Conservation (phyloP, 2,329 filamentous ascomycete species). For the Neopestalotiopsis clavispora region DNA sequence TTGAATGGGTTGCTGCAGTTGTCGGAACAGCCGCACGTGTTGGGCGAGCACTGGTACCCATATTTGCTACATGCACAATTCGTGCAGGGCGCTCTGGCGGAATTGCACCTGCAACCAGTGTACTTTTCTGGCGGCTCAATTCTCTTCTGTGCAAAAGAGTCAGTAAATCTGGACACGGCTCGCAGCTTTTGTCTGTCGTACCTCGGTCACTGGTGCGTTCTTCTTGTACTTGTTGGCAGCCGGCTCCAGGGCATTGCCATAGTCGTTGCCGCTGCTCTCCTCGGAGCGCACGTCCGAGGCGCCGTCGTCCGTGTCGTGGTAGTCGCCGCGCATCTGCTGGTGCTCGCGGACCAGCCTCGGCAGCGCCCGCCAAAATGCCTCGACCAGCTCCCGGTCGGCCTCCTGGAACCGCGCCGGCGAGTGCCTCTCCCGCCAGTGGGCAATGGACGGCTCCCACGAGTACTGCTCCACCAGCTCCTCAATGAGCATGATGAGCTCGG, state of each 20-base stretch:
- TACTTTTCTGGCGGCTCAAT: not conserved
- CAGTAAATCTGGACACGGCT: not conserved
- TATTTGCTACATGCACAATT: constrained; percentile 8
- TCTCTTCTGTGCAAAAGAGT: not conserved
- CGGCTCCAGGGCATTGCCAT: not conserved
- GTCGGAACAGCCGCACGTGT: not conserved
- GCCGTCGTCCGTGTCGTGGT: not conserved
- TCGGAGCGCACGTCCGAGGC: not conserved
- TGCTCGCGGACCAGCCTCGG: not conserved
- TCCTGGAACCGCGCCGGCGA: not conserved
- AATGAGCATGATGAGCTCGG: not conserved
- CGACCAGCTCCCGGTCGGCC: not conserved
- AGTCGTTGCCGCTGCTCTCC: not conserved
- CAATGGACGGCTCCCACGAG: not conserved
- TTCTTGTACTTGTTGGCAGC: not conserved
- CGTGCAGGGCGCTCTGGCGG: not conserved
- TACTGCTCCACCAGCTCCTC: not conserved
- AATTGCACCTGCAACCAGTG: not conserved
- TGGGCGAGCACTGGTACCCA: not conserved
- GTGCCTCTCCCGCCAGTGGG: not conserved
- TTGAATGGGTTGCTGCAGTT: constrained; percentile 4
- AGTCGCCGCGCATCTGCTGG: not conserved
- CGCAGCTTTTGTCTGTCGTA: not conserved
- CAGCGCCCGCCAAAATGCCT: not conserved
- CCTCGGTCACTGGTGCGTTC: constrained; percentile 2